Evolutionary conservation across 2,329 filamentous ascomycete species (phyloP), one percentile per base, ranked within the genome.

Genomic region (Clathrospora elynae): DNA sequence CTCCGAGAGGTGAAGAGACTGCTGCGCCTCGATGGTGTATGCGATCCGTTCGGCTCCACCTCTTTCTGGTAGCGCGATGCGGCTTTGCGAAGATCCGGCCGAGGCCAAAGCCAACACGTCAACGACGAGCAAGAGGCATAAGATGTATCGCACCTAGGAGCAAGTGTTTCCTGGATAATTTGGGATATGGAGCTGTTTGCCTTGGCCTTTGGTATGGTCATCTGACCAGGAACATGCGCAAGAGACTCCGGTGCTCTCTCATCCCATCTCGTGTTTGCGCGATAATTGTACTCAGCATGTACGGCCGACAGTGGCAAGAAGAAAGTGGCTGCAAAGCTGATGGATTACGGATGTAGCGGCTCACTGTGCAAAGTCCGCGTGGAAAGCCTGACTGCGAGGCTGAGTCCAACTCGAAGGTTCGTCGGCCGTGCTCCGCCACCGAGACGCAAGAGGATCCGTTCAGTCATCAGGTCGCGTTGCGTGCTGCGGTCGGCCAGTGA

Each of bases 371-470:
- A n/a, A n/a, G n/a, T n/a, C n/a, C n/a, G n/a, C n/a, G n/a, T n/a
- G n/a, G n/a, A n/a, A n/a, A n/a, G n/a, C n/a, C n/a, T 46, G 45
- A 46, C 50, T 43, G 25, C 53, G 62, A 55, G 64, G 64, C 64
- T 63, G 63, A 63, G 61, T 50, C 42, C 51, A 56, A 52, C 57
- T 49, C 51, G 50, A 59, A 48, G 22, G 23, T 57, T 55, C 57
- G 55, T 53, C 45, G 24, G 38, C 41, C 12, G 19, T 58, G 55
- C 64, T 66, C 51, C 62, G 64, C 64, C 61, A 57, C 58, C 53
- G 57, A 30, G 41, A 44, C 33, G 47, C 45, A n/a, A 38, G 38
- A 37, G 39, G 42, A 29, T 44, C 43, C 9, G 40, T 42, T 48
- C 50, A 46, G 57, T 63, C 62, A 64, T 57, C 59, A 51, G 45